Conservation (phyloP, 306 rosid genomes). For the Vigna radiata region DNA sequence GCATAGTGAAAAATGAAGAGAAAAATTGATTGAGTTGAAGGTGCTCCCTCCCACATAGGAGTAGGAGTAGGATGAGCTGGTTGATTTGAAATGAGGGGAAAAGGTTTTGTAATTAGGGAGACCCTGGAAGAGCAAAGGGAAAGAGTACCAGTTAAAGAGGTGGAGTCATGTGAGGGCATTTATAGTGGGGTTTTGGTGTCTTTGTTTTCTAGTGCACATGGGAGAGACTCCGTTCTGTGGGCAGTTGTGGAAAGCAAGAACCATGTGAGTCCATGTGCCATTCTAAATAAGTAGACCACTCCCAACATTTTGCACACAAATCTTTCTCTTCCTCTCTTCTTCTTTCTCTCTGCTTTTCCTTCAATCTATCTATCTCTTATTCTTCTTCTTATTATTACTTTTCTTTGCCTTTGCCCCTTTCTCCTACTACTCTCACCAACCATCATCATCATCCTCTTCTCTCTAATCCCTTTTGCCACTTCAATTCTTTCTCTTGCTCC, state of each 20-base stretch:
- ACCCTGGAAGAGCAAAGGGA: slow-evolving; percentile 46
- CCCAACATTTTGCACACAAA: slow-evolving; percentile 40
- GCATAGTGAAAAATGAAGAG: not conserved
- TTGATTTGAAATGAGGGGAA: slow-evolving; percentile 61
- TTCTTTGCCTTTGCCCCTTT: slow-evolving; percentile 23
- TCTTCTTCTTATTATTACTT: slow-evolving; percentile 5
- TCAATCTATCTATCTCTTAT: not conserved
- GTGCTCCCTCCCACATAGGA: not conserved
- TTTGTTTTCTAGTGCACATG: slow-evolving; percentile 76
- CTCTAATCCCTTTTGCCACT: not conserved
- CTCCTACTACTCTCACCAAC: slow-evolving; percentile 13
- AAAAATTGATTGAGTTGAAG: not conserved
- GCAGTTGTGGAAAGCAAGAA: slow-evolving; percentile 54
- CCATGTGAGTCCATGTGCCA: slow-evolving; percentile 88
- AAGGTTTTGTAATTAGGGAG: slow-evolving; percentile 36
- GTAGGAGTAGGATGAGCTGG: slow-evolving; percentile 57
- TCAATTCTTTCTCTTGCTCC: not conserved
- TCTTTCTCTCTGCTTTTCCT: not conserved
- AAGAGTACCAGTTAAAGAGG: slow-evolving; percentile 48
- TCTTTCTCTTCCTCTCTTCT: slow-evolving; percentile 35
- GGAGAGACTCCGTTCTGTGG: slow-evolving; percentile 51
- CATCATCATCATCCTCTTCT: slow-evolving; percentile 12
- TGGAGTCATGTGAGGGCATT: slow-evolving; percentile 76
- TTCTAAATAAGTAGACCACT: slow-evolving; percentile 59
- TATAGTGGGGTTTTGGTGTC: slow-evolving; percentile 67